Percentiles rank a stretch among this genome's conserved stretches.
Evolutionary conservation across 805 yeast species (phyloP).

Genomic region (Sugiyamaella smithiae): DNA sequence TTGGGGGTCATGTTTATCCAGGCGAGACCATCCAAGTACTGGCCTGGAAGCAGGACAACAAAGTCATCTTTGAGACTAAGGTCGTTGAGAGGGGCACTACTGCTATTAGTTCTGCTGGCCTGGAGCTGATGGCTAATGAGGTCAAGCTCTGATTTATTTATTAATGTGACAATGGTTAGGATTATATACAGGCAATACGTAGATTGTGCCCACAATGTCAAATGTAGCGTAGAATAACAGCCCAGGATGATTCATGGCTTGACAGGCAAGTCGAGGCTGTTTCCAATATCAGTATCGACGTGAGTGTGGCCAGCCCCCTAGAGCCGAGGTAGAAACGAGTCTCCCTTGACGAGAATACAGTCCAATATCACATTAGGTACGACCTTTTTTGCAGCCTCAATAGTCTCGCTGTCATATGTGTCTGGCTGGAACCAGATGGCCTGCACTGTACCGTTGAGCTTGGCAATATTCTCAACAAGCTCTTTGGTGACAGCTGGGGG

Average conservation of each 20-base stretch:
- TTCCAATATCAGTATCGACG: no score
- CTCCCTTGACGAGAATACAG: constrained; percentile 73
- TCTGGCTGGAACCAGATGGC: constrained; percentile 88
- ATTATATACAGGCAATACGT: no score
- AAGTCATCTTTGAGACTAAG: constrained; percentile 76
- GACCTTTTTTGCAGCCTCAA: constrained; percentile 29
- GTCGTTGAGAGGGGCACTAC: constrained; percentile 72
- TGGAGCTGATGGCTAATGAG: constrained; percentile 45
- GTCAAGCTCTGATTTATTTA: not conserved
- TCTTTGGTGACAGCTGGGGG: constrained; percentile 63
- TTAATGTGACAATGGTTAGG: no score
- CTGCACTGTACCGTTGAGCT: constrained; percentile 38
- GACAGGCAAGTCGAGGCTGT: no score
- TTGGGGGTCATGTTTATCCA: constrained; percentile 88
- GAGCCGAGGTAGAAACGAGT: constrained; percentile 32
- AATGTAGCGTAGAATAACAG: no score
- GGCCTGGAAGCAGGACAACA: constrained; percentile 79
- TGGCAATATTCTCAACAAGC: constrained; percentile 40
- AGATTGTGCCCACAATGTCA: no score
- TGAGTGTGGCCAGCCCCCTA: no score
- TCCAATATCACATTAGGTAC: constrained; percentile 43
- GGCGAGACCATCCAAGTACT: constrained; percentile 83
- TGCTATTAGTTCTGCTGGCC: constrained; percentile 86
- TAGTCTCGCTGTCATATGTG: constrained; percentile 52
- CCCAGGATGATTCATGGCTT: no score